phyloP scores from a whole-genome alignment of 2,329 filamentous ascomycete genomes.

The Juglanconis juglandina region DNA sequence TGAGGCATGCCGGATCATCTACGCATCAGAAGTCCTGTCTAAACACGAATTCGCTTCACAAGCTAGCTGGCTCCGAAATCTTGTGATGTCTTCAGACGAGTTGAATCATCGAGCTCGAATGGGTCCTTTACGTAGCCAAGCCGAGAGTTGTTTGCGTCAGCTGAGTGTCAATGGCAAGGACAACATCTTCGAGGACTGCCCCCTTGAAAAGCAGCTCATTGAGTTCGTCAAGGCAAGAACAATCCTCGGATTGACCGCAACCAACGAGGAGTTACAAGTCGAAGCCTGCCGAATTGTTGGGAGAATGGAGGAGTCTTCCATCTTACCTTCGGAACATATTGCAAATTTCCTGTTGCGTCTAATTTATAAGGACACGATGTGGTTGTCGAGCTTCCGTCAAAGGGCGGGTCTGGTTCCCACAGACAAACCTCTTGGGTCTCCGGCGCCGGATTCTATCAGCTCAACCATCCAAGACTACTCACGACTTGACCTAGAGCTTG shows the following conservation, averaged over 20 bases:
- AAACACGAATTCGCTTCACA: conserved; percentile 35
- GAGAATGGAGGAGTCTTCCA: conserved; percentile 51
- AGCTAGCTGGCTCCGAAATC: conserved; percentile 55
- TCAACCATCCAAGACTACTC: conserved; percentile 58
- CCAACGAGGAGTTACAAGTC: conserved; percentile 57
- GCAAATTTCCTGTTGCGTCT: conserved; percentile 56
- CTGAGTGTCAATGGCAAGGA: conserved; percentile 57
- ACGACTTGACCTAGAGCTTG: conserved; percentile 53
- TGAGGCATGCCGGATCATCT: conserved; percentile 59
- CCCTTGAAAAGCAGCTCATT: conserved; percentile 52
- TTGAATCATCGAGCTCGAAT: conserved; percentile 44
- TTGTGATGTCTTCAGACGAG: conserved; percentile 49
- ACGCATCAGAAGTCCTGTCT: conserved; percentile 48
- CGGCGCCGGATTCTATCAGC: conserved; percentile 53
- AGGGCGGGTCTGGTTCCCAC: conserved; percentile 55
- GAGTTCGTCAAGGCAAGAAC: conserved; percentile 50
- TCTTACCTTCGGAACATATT: conserved; percentile 45
- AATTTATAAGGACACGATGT: conserved; percentile 46
- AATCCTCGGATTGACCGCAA: conserved; percentile 55
- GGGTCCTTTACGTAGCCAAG: conserved; percentile 42
- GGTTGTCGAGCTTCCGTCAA: conserved; percentile 54
- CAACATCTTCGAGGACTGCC: conserved; percentile 54
- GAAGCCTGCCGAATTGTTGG: conserved; percentile 58
- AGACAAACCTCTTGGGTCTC: conserved; percentile 43
- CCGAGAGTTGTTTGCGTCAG: conserved; percentile 44